These are phyloP conservation scores for Apiospora arundinis DNA, from an alignment of 2,329 filamentous ascomycete species.

Conservation along the genomic window DNA sequence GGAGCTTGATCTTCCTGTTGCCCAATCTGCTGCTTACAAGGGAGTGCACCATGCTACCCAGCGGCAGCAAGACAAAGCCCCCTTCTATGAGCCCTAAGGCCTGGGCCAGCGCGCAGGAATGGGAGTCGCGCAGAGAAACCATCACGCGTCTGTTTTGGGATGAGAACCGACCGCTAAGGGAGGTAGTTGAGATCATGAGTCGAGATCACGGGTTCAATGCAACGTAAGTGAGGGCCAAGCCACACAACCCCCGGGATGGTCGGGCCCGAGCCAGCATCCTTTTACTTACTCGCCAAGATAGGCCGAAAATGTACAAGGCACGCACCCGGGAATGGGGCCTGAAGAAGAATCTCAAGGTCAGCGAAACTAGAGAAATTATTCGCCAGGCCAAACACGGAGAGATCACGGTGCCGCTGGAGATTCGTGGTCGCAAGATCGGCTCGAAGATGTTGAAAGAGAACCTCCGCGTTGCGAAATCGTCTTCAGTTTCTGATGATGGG, in stretches of 20 bases:
- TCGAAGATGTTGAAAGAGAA: conserved; percentile 25
- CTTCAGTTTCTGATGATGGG: conserved; percentile 17
- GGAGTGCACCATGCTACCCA: background rate
- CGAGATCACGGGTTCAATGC: conserved; percentile 25
- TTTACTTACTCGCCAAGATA: conserved; percentile 1
- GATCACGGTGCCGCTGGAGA: conserved; percentile 20
- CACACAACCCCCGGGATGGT: background rate
- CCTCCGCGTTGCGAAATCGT: conserved; percentile 21
- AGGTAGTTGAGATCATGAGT: conserved; percentile 26
- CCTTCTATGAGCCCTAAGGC: conserved; percentile 19
- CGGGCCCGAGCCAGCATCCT: background rate
- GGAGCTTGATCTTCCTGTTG: background rate
- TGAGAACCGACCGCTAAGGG: conserved; percentile 24
- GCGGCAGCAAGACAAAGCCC: background rate
- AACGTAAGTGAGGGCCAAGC: conserved; percentile 22
- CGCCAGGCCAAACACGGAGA: conserved; percentile 23
- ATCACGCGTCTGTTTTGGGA: conserved; percentile 25
- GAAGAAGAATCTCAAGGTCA: conserved; percentile 26
- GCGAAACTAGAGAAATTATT: conserved; percentile 25
- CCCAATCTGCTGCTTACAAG: background rate
- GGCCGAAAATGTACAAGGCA: conserved; percentile 26
- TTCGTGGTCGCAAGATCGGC: conserved; percentile 24
- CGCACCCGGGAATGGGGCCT: conserved; percentile 25
- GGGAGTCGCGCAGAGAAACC: conserved; percentile 24
- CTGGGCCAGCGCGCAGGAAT: conserved; percentile 25